A percentile compares a stretch with the other conserved stretches of the same genome.
phyloP scores from a whole-genome alignment of 2,329 filamentous ascomycete genomes.

The Byssoonygena ceratinophila region DNA sequence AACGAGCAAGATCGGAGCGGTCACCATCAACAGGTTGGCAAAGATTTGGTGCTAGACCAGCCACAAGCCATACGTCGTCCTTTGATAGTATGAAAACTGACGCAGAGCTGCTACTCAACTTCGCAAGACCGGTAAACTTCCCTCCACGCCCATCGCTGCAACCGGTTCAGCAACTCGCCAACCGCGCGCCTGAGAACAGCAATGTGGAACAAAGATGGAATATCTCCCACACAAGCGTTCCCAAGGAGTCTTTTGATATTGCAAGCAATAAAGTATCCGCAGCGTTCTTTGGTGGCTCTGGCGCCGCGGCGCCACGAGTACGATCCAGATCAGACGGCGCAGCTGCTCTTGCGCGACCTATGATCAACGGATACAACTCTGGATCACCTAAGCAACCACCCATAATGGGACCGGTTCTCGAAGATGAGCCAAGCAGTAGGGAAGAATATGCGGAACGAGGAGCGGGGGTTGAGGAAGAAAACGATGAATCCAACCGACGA shows the following conservation, averaged over 20 bases:
- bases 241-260: background rate
- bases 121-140: constrained; percentile 33
- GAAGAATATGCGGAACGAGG: background rate
- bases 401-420: constrained; percentile 12
- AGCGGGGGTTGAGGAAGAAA: background rate
- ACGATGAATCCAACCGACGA: background rate
- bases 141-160: constrained; percentile 16
- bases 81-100: constrained; percentile 35
- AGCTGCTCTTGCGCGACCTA: constrained; percentile 29
- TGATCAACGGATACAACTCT: constrained; percentile 23
- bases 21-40: constrained; percentile 36
- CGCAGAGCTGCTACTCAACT: constrained; percentile 39
- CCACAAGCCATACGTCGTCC: constrained; percentile 24
- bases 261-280: constrained; percentile 6
- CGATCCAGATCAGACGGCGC: constrained; percentile 37
- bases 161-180: constrained; percentile 19
- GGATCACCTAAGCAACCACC: background rate
- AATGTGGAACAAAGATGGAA: constrained; percentile 5
- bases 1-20: constrained; percentile 51
- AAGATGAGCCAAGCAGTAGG: constrained; percentile 9
- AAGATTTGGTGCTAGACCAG: constrained; percentile 21
- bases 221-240: background rate
- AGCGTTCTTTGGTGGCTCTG: constrained; percentile 5
- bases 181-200: constrained; percentile 26
- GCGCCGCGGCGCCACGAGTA: constrained; percentile 26